A percentile compares a stretch with the other conserved stretches of the same genome.
phyloP scores from a whole-genome alignment of 148 eudicot species.

The Rhododendron kiyosumense region DNA sequence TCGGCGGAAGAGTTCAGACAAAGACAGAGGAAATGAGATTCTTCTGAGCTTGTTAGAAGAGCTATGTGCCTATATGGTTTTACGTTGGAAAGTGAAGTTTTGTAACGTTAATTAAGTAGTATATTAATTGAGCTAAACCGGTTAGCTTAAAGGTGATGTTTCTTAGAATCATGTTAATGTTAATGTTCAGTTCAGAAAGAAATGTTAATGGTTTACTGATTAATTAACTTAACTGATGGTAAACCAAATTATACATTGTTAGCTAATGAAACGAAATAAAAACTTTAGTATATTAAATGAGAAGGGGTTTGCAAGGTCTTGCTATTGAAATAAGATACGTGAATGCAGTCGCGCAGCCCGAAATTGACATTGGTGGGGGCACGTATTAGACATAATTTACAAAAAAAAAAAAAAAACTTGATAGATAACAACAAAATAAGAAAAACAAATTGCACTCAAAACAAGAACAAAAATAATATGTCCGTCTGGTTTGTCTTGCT shows the following conservation, averaged over 20 bases:
- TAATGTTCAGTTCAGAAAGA: too few relatives aligned
- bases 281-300: background rate
- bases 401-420: too few relatives aligned
- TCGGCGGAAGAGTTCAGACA: background rate
- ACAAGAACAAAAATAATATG: too few relatives aligned
- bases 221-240: background rate
- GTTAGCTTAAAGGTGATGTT: too few relatives aligned
- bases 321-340: background rate
- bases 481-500: background rate
- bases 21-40: background rate
- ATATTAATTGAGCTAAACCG: background rate
- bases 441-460: too few relatives aligned
- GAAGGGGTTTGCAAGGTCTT: too few relatives aligned
- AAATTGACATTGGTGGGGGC: too few relatives aligned
- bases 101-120: background rate
- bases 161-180: too few relatives aligned
- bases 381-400: too few relatives aligned
- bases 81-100: background rate
- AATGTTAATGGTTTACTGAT: background rate
- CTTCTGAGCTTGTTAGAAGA: background rate
- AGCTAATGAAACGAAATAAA: background rate
- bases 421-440: too few relatives aligned
- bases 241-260: background rate
- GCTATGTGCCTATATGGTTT: background rate
- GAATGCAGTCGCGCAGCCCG: background rate